phyloP scores from a whole-genome alignment of 345 rosid genomes.

The Lepidium didymum region DNA sequence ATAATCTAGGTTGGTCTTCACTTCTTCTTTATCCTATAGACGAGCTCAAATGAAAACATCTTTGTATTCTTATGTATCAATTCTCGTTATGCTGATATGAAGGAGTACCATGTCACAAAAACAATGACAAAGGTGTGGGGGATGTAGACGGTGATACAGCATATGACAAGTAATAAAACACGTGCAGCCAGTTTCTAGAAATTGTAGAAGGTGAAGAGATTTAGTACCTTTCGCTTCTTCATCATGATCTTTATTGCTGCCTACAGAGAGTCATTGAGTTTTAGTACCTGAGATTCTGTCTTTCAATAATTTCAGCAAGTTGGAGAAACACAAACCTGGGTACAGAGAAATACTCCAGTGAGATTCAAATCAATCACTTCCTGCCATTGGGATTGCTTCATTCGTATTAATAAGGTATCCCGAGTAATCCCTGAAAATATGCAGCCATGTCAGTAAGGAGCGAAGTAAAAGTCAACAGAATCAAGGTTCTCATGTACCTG shows the following conservation, averaged over 20 bases:
- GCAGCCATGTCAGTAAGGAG: constrained; percentile 19
- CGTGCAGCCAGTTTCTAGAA: neutral
- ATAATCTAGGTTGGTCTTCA: neutral
- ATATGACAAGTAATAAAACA: neutral
- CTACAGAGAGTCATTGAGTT: constrained; percentile 42
- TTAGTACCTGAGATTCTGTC: constrained; percentile 15
- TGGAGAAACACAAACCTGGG: constrained; percentile 55
- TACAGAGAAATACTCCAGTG: constrained; percentile 90
- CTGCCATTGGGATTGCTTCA: constrained; percentile 93
- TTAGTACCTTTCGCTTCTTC: constrained; percentile 76
- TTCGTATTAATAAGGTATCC: constrained; percentile 84
- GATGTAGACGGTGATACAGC: neutral
- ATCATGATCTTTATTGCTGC: constrained; percentile 94
- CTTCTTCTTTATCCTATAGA: neutral
- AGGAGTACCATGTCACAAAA: neutral
- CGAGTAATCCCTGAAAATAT: constrained; percentile 71
- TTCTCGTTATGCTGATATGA: neutral
- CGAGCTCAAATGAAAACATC: neutral
- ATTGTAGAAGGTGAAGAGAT: neutral
- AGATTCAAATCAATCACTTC: constrained; percentile 92
- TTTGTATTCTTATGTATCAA: neutral
- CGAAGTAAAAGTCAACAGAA: constrained; percentile 6
- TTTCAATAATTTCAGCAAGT: constrained; percentile 5
- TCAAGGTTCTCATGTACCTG: constrained; percentile 45
- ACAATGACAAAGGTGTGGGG: neutral